phyloP scores from a whole-genome alignment of 768 basidiomycete species.

The Termitomyces sp. region DNA sequence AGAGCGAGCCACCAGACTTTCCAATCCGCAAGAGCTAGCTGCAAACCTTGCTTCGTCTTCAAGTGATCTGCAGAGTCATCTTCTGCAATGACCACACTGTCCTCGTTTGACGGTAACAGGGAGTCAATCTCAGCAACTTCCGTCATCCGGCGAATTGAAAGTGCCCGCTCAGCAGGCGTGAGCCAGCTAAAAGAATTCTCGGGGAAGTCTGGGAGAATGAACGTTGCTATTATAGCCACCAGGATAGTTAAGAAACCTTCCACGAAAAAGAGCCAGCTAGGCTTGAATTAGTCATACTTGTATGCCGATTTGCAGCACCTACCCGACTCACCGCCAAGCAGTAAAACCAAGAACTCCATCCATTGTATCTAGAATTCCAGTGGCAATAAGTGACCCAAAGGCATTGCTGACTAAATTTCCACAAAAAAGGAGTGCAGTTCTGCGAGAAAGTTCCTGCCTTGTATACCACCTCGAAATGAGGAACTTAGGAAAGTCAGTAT shows the following conservation, averaged over 20 bases:
- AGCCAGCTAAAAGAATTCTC: constrained; percentile 58
- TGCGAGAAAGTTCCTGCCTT: constrained; percentile 64
- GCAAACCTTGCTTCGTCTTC: constrained; percentile 40
- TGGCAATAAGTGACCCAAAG: constrained; percentile 79
- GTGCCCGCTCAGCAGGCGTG: constrained; percentile 48
- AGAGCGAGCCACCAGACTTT: constrained; percentile 81
- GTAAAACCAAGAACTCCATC: constrained; percentile 67
- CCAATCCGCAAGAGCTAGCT: constrained; percentile 68
- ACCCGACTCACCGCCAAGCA: constrained; percentile 64
- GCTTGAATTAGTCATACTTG: not conserved
- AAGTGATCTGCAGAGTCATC: not conserved
- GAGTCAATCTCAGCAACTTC: constrained; percentile 59
- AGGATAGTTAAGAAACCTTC: constrained; percentile 62
- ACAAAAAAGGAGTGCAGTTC: constrained; percentile 67
- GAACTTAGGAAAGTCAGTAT: constrained; percentile 29
- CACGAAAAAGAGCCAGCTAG: constrained; percentile 74
- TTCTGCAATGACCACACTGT: not conserved
- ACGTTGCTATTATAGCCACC: constrained; percentile 51
- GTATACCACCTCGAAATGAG: constrained; percentile 78
- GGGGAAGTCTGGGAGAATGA: constrained; percentile 79
- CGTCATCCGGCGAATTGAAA: constrained; percentile 60
- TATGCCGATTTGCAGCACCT: not conserved
- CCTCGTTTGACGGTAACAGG: constrained; percentile 31
- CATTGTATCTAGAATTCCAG: constrained; percentile 73
- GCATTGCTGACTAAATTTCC: constrained; percentile 83